Base-by-base conservation (phyloP, 176 grass and related monocot species). In the Musa beccarii region DNA sequence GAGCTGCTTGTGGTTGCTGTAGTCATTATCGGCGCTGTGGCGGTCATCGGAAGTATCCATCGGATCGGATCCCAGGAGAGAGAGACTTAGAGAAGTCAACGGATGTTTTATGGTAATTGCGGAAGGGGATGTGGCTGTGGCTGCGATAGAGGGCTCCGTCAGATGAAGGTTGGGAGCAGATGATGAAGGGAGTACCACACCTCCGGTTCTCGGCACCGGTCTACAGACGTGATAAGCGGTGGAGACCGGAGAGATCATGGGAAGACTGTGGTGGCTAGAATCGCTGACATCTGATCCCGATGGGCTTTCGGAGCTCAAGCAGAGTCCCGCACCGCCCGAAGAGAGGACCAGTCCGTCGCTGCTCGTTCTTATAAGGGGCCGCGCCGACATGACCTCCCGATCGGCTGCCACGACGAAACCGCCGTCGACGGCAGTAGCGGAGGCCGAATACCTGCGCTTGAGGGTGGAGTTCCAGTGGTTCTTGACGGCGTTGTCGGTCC, bases 401-500 rank as follows among this genome's bases (percentile, higher is more conserved):
- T 43, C 34, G 34, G 34, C 34, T 5, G 34, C 34, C 34, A 43
- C 34, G 34, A 43, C 34, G 34, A 43, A 43, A 43, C 34, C 9
- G 22, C 56, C 50, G 0, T 80, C 72, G 13, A 53, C n/a, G 0
- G 49, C 59, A 1, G 29, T 54, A 0, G 68, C 3, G 0, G 61
- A 8, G 0, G 77, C 14, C n/a, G 78, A 78, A 63, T 84, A 85
- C 71, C 92, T 90, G 11, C 90, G 62, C 80, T 98, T 98, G 51
- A 98, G 84, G 10, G 94, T 98, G 23, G 94, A 98, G 82, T 98
- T 98, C 94, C 90, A 98, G 88, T 93, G 90, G 82, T 98, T 98
- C 84, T 98, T 91, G 61, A 98, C 90, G 82, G 94, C 94, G 84
- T 98, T 98, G 90, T 98, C 90, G 63, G 90, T 98, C 71, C 94